Base-by-base conservation (phyloP, 2,329 filamentous ascomycete genomes). In the Pseudocercospora musae region DNA sequence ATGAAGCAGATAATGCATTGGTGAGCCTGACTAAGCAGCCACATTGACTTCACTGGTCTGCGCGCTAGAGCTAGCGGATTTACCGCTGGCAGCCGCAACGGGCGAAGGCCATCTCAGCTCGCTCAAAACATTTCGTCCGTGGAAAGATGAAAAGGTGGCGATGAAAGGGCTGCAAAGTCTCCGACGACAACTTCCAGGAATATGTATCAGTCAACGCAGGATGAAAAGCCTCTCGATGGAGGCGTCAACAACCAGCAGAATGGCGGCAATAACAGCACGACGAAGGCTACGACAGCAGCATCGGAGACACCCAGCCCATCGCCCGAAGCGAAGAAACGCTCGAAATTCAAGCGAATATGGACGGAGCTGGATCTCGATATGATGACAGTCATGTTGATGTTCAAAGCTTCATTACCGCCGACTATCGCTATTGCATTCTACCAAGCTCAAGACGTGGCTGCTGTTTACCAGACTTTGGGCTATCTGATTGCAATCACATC, bases 401-500 rank as follows among this genome's bases (percentile, higher is more conserved):
- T 74, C 62, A 76, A 75, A 57, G 74, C 73, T 56, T 73, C 71
- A 18, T 53, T 76, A 11, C 71, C 73, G 20, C 74, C 74, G 1
- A 74, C 70, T 0, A 72, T 76, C 44, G 70, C 68, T 25, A 67
- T 76, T 42, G 73, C 74, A 8, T 71, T 71, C 62, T 75, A 71
- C 57, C 85, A 87, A 70, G 76, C 81, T 0, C 68, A 74, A 13
- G 63, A 73, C 1, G 78, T 87, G 25, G 80, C 82, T 27, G 68
- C 68, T 55, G 80, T 76, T 59, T 91, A 83, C 72, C 75, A 73
- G 53, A 89, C 82, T 0, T 72, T 84, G 8, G 84, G 85, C 13
- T 86, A 91, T 71, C 78, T 92, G 1, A 78, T 89, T 2, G 84
- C 86, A 53, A 86, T 92, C 65, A 81, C 89, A 57, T 82, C 83